Base-by-base conservation (phyloP, 2,329 filamentous ascomycete species). In the Pseudogymnoascus destructans region DNA sequence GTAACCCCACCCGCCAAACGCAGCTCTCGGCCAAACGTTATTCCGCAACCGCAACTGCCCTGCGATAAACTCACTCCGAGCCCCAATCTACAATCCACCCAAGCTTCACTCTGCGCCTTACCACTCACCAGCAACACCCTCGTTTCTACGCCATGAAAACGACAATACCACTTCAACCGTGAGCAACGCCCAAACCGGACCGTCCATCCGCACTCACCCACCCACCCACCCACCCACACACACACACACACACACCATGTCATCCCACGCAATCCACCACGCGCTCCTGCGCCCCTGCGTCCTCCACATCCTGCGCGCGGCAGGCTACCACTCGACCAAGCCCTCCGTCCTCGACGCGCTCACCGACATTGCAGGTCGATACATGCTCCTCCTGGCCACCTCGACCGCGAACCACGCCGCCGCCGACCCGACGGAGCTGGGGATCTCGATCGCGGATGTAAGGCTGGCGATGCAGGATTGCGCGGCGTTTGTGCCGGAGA, bases 281-380 rank as follows among this genome's bases (percentile, higher is more conserved):
- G 85, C 87, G 61, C 84, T 95, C 63, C 79, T 97, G 59, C 89
- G 90, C 40, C 92, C 92, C 1, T 85, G 85, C 54, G 82, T 96
- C 61, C 82, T 97, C 59, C 90, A 96, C 72, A 92, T 95, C 66
- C 82, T 97, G 57, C 89, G 92, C 68, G 89, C 91, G 27, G 86
- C 89, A 21, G 92, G 92, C 69, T 97, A 95, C 74, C 88, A 95
- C 70, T 79, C 85, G 40, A 87, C 89, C 56, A 84, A 84, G 58
- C 85, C 89, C 1, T 85, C 86, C 3, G 90, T 95, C 5, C 77
- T 96, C 59, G 91, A 97, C 73, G 85, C 87, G 8, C 71, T 96
- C n/a, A 87, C 89, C 11, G 90, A 96, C 71, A 78, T 97, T 6
- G 85, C 89, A 0, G 87, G 85, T 42, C 84, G 87, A 63, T 95